Conservation (phyloP, 2,329 filamentous ascomycete species). For the Fusarium caatingaense region DNA sequence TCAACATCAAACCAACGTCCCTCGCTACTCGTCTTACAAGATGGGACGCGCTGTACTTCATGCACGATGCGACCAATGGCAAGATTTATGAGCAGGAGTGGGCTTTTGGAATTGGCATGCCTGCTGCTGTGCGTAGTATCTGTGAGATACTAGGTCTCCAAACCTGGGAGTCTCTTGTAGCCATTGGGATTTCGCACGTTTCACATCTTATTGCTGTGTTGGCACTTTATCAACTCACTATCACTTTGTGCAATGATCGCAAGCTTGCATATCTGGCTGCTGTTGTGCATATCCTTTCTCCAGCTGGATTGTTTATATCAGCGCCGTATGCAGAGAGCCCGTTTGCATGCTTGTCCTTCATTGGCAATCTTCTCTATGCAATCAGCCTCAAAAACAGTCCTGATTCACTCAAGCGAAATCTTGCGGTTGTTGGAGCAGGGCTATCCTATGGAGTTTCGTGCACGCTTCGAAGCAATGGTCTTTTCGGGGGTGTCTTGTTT, state of each 20-base stretch:
- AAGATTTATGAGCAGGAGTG: constrained; percentile 85
- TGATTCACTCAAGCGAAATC: constrained; percentile 53
- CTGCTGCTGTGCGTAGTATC: constrained; percentile 55
- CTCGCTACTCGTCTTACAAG: constrained; percentile 71
- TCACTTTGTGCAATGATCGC: constrained; percentile 62
- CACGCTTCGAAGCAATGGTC: constrained; percentile 83
- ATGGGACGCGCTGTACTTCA: constrained; percentile 87
- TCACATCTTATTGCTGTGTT: constrained; percentile 82
- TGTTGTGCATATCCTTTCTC: constrained; percentile 82
- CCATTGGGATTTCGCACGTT: constrained; percentile 75
- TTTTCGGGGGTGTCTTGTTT: constrained; percentile 84
- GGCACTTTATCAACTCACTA: constrained; percentile 74
- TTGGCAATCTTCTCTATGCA: constrained; percentile 77
- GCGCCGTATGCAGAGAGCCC: constrained; percentile 85
- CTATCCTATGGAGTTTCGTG: constrained; percentile 77
- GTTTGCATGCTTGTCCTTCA: constrained; percentile 81
- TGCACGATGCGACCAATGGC: constrained; percentile 70
- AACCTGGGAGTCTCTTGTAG: constrained; percentile 61
- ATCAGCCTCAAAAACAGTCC: constrained; percentile 52
- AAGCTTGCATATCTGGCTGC: constrained; percentile 76
- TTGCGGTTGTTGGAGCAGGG: constrained; percentile 71
- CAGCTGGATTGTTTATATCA: constrained; percentile 89
- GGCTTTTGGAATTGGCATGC: constrained; percentile 74
- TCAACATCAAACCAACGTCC: constrained; percentile 50
- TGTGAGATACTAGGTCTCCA: constrained; percentile 36